A percentile compares a stretch with the other conserved stretches of the same genome.
These are phyloP conservation scores for Puccinia coronata DNA, from an alignment of 1,284 basidiomycete species.

Conservation along the genomic window DNA sequence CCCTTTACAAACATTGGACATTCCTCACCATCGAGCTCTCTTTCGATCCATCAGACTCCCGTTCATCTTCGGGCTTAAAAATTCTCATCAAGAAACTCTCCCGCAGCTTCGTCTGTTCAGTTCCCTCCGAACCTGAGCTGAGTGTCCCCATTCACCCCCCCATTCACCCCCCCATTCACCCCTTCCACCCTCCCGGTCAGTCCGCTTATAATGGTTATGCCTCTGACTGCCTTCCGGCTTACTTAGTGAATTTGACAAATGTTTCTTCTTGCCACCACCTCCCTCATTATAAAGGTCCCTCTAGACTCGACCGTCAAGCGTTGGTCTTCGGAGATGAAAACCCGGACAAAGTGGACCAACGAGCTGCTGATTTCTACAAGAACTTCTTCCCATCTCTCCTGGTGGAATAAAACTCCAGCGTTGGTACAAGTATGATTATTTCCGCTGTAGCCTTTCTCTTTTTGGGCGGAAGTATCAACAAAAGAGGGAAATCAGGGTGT, in stretches of 20 bases:
- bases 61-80: background rate
- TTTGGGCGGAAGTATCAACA: no score
- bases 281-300: background rate
- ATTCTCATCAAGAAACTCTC: slow-evolving; percentile 22
- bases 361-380: slow-evolving; percentile 6
- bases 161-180: background rate
- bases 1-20: background rate
- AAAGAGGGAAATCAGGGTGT: no score
- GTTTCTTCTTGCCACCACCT: background rate
- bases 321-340: slow-evolving; percentile 31
- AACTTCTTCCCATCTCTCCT: slow-evolving; percentile 16
- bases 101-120: background rate
- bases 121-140: background rate
- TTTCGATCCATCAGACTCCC: background rate
- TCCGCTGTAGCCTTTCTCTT: no score
- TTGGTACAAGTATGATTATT: no score
- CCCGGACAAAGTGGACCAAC: background rate
- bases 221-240: no score
- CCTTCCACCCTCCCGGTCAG: slow-evolving; percentile 7
- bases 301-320: background rate
- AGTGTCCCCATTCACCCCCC: background rate
- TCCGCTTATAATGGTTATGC: no score
- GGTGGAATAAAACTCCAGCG: background rate
- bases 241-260: no score
- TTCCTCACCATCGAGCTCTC: background rate